Conservation (phyloP, 2,329 filamentous ascomycete species). For the Exutisphaerella laricina region DNA sequence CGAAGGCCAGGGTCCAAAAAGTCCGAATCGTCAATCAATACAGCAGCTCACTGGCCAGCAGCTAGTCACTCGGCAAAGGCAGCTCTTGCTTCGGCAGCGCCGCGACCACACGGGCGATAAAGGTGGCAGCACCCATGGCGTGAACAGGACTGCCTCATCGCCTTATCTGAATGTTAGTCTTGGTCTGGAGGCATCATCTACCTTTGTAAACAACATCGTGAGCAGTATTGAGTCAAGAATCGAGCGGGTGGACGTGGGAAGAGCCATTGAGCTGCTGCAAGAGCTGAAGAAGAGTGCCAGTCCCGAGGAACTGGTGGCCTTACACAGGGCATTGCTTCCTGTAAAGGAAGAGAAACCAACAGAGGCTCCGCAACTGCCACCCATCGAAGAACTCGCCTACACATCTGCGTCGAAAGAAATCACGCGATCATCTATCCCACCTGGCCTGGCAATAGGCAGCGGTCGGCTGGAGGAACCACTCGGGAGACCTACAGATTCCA, state of each 20-base stretch:
- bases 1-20: conserved; percentile 1
- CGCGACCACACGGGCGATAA: conserved; percentile 10
- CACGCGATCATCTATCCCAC: conserved; percentile 37
- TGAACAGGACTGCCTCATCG: conserved; percentile 10
- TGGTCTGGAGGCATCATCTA: conserved; percentile 7
- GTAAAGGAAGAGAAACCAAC: conserved; percentile 26
- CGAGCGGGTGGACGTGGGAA: conserved; percentile 37
- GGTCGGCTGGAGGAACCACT: conserved; percentile 17
- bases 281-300: conserved; percentile 45
- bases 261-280: conserved; percentile 42
- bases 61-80: conserved; percentile 7
- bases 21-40: conserved; percentile 7
- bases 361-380: conserved; percentile 14
- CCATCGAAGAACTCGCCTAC: conserved; percentile 20
- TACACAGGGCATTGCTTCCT: conserved; percentile 35
- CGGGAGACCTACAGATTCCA: conserved; percentile 5
- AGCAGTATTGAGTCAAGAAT: conserved; percentile 13
- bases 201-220: conserved; percentile 13
- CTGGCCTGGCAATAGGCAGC: conserved; percentile 32
- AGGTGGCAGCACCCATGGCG: background rate
- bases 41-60: conserved; percentile 6
- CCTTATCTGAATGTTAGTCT: conserved; percentile 10
- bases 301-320: conserved; percentile 44
- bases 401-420: conserved; percentile 9
- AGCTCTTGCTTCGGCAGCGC: conserved; percentile 9